A percentile compares a stretch with the other conserved stretches of the same genome.
phyloP scores from a whole-genome alignment of 441 rosid genomes.

The Adansonia gregorii region DNA sequence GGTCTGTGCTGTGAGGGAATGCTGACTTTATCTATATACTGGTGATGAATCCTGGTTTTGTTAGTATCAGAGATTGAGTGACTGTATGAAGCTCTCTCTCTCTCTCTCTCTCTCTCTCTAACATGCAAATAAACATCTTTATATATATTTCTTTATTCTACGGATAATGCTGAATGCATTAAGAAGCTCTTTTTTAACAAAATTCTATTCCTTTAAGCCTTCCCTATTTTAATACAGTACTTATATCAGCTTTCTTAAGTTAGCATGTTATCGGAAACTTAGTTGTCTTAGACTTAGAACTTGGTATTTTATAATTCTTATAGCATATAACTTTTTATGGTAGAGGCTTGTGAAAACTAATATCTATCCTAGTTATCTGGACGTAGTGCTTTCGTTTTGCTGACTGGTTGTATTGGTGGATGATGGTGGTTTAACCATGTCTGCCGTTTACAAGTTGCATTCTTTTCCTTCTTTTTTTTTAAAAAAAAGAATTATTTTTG shows the following conservation, averaged over 20 bases:
- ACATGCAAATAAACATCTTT: background rate
- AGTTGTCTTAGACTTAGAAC: background rate
- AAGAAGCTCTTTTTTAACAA: background rate
- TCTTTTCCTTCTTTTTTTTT: background rate
- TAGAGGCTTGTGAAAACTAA: background rate
- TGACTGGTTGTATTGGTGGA: background rate
- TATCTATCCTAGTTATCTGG: background rate
- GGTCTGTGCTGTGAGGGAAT: background rate
- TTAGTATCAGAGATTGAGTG: background rate
- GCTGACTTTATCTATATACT: background rate
- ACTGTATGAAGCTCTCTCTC: background rate
- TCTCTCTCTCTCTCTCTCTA: background rate
- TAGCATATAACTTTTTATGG: background rate
- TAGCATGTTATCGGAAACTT: background rate
- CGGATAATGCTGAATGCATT: background rate
- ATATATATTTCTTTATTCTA: background rate
- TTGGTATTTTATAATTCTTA: background rate
- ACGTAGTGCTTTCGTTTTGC: background rate
- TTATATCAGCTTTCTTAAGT: background rate
- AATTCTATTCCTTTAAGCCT: background rate
- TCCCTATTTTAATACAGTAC: background rate
- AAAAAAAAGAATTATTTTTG: background rate
- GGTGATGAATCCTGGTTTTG: background rate
- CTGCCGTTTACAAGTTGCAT: background rate
- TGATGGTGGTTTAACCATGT: slow-evolving; percentile 17